phyloP scores from a whole-genome alignment of 1,284 basidiomycete species.

The Heterobasidion annosum region DNA sequence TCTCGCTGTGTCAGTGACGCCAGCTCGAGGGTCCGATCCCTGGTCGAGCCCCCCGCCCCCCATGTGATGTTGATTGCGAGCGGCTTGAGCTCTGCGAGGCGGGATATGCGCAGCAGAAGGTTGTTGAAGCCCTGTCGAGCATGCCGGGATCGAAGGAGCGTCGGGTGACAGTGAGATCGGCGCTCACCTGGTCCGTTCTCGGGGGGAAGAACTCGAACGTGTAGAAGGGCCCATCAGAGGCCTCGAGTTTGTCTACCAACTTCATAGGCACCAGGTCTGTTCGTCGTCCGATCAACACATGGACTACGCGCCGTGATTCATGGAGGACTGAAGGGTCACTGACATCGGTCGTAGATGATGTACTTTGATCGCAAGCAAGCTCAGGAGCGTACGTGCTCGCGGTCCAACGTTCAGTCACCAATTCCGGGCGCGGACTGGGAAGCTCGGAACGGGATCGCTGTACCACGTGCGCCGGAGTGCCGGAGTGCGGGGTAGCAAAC shows the following conservation, averaged over 20 bases:
- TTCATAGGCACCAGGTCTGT: conserved; percentile 40
- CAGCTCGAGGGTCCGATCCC: conserved; percentile 82
- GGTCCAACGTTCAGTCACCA: too few species aligned
- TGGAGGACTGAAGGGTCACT: too few species aligned
- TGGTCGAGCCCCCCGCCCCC: conserved; percentile 95
- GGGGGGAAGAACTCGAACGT: conserved; percentile 96
- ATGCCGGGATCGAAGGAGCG: conserved; percentile 9
- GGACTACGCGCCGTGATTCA: neutral
- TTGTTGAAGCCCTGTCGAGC: conserved; percentile 72
- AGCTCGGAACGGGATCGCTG: neutral
- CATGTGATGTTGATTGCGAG: conserved; percentile 87
- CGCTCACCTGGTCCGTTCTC: conserved; percentile 71
- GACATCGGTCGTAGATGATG: too few species aligned
- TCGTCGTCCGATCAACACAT: neutral
- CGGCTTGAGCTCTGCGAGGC: conserved; percentile 63
- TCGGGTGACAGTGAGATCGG: conserved; percentile 7
- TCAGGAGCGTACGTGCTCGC: too few species aligned
- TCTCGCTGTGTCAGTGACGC: conserved; percentile 65
- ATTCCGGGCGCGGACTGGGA: neutral
- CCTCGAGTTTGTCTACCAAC: conserved; percentile 53
- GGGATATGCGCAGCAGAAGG: conserved; percentile 71
- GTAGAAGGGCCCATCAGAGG: conserved; percentile 56
- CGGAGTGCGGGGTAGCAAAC: neutral
- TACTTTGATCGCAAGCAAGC: too few species aligned
- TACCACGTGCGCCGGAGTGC: neutral